These are phyloP conservation scores for Ophiorrhiza pumila DNA, from an alignment of 257 asterid genomes.

Conservation along the genomic window DNA sequence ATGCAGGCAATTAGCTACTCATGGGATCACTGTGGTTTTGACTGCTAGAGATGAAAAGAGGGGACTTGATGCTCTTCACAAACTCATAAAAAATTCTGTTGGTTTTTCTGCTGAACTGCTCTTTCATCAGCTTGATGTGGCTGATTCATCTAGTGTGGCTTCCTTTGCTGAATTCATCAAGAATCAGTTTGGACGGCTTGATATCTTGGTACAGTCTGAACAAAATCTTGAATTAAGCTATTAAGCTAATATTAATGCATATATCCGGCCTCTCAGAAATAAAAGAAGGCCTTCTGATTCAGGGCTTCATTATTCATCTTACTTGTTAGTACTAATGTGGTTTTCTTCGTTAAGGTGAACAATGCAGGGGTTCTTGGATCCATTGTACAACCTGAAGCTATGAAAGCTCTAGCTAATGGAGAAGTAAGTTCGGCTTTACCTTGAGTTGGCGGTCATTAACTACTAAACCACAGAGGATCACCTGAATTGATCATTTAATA, in stretches of 20 bases:
- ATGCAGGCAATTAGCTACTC: conserved; percentile 39
- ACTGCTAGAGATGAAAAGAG: conserved; percentile 39
- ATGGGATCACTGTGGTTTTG: conserved; percentile 40
- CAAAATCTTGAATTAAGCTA: too few relatives aligned
- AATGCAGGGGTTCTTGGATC: conserved; percentile 58
- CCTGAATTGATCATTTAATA: too few relatives aligned
- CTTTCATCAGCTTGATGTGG: conserved; percentile 47
- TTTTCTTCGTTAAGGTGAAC: conserved; percentile 42
- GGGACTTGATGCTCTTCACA: conserved; percentile 41
- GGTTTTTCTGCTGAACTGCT: conserved; percentile 25
- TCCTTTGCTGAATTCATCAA: conserved; percentile 31
- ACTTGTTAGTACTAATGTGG: background rate
- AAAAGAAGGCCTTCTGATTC: too few relatives aligned
- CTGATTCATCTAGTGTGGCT: conserved; percentile 27
- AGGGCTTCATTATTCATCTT: too few relatives aligned
- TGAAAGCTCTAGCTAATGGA: background rate
- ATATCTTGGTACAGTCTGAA: conserved; percentile 36
- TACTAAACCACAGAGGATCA: too few relatives aligned
- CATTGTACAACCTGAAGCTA: conserved; percentile 22
- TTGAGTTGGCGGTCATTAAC: too few relatives aligned
- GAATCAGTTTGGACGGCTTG: conserved; percentile 33
- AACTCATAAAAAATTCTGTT: conserved; percentile 29
- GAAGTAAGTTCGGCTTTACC: background rate
- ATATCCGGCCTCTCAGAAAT: too few relatives aligned
- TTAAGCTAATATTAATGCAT: too few relatives aligned